Base-by-base conservation (phyloP, 257 asterid species). In the Ehretia macrophylla region DNA sequence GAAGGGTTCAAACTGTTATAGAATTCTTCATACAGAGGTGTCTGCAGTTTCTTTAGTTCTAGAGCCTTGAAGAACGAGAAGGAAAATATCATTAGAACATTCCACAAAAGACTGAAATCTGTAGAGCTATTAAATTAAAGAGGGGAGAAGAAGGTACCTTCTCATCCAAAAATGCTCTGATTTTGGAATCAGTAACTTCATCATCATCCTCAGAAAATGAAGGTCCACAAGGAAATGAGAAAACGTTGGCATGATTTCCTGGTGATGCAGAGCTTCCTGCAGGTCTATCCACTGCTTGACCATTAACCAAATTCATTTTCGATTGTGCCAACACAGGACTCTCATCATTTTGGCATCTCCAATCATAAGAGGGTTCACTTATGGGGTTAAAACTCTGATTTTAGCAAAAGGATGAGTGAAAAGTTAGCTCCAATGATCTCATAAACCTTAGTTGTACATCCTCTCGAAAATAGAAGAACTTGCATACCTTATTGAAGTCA, bases 111-210 rank as follows among this genome's bases (percentile, higher is more conserved):
- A 60, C 32, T 16, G 44, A 37, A 46, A 35, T 50, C 32, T 16
- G 52, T 12, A 10, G 21, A 48, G 17, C 20, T n/a, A 52, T 14
- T 39, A 14, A 8, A 49, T 32, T 40, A 27, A 27, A 3, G 35
- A 27, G 35, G 6, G 6, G 35, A 27, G 5, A 1, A 5, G 12
- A 4, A 1, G 18, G 22, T 48, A 77, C 82, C 82, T 77, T 77
- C 50, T 77, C 79, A 3, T 65, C 72, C 60, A 77, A 58, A 65
- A 77, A 77, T 37, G 74, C 79, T 20, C 49, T 68, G 48, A 72
- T 72, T 63, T 77, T 77, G 47, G 71, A 65, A 59, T 77, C 82
- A 20, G 82, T 77, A 51, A 69, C 79, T 58, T 72, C 82, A 16
- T 68, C 79, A 35, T 77, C 82, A n/a, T 77, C 82, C 67, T 69